A percentile compares a stretch with the other conserved stretches of the same genome.
phyloP scores from a whole-genome alignment of 768 basidiomycete species.

The Tricholoma sp. region DNA sequence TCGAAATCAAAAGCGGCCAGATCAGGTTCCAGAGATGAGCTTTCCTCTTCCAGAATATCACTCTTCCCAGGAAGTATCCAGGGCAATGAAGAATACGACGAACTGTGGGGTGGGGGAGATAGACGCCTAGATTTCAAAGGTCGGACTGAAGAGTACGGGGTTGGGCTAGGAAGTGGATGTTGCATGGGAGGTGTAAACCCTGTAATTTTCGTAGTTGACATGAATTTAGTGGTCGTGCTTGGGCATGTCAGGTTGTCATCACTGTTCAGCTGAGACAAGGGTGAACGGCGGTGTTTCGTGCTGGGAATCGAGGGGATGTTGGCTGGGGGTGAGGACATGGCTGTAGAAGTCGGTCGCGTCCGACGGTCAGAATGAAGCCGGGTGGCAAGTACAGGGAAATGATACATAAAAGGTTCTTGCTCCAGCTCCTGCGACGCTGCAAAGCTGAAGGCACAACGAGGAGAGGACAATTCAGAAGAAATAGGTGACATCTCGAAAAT shows the following conservation, averaged over 20 bases:
- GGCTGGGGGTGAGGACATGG: neutral
- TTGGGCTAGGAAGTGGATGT: conserved; percentile 14
- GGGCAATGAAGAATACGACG: conserved; percentile 32
- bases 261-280: neutral
- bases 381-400: conserved; percentile 28
- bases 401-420: conserved; percentile 36
- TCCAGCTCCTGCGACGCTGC: conserved; percentile 17
- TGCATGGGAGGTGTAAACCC: conserved; percentile 31
- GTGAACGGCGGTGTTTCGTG: conserved; percentile 3
- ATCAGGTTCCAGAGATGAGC: conserved; percentile 29
- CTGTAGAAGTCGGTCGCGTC: conserved; percentile 7
- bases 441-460: conserved; percentile 14
- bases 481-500: conserved; percentile 52
- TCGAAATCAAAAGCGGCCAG: conserved; percentile 33
- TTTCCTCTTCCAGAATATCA: conserved; percentile 26
- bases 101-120: conserved; percentile 30
- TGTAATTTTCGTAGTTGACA: conserved; percentile 28
- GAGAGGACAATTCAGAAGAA: conserved; percentile 22
- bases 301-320: conserved; percentile 1
- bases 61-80: conserved; percentile 32
- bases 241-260: conserved; percentile 7
- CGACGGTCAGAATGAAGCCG: conserved; percentile 8
- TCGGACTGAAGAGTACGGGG: conserved; percentile 9
- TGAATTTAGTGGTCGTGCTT: conserved; percentile 6
- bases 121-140: conserved; percentile 17